A percentile compares a stretch with the other conserved stretches of the same genome.
These are phyloP conservation scores for Chrysochromulina tobinii DNA, from an alignment of 78 protist species.

Conservation along the genomic window DNA sequence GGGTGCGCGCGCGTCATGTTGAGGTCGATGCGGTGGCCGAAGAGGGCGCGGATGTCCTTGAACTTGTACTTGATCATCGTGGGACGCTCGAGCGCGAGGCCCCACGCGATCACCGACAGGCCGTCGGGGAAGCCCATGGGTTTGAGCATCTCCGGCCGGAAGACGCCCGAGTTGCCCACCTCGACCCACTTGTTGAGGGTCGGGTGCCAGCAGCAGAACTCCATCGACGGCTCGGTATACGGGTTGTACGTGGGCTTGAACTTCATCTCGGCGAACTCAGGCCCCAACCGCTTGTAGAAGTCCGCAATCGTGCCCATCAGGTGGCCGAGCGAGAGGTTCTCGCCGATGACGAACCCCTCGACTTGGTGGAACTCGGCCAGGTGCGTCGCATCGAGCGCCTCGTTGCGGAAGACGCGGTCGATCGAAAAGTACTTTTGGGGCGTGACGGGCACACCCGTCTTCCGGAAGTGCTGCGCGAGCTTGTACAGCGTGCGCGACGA, in stretches of 20 bases:
- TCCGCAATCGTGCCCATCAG: constrained; percentile 88
- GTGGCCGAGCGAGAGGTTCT: constrained; percentile 84
- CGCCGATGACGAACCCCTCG: constrained; percentile 71
- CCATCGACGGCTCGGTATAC: constrained; percentile 99
- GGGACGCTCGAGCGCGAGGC: constrained; percentile 66
- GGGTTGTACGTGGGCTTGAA: constrained; percentile 95
- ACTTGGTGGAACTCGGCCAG: constrained; percentile 98
- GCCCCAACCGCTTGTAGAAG: constrained; percentile 87
- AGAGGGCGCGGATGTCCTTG: constrained; percentile 91
- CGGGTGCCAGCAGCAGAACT: constrained; percentile 87
- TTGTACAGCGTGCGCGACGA: constrained; percentile 90
- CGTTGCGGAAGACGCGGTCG: constrained; percentile 99
- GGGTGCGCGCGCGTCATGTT: constrained; percentile 40
- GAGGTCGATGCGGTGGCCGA: constrained; percentile 90
- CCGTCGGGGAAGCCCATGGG: constrained; percentile 98
- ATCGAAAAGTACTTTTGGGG: constrained; percentile 95
- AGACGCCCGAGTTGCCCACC: constrained; percentile 94
- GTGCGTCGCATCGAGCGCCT: constrained; percentile 98
- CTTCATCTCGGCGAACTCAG: background rate
- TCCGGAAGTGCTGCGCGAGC: background rate
- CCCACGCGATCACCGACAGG: constrained; percentile 20
- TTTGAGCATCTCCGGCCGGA: constrained; percentile 97
- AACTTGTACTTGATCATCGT: constrained; percentile 95
- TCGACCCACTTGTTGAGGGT: constrained; percentile 68
- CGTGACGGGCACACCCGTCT: constrained; percentile 46